Evolutionary conservation across 2,329 filamentous ascomycete genomes (phyloP).

Genomic region (Apiospora arundinis): DNA sequence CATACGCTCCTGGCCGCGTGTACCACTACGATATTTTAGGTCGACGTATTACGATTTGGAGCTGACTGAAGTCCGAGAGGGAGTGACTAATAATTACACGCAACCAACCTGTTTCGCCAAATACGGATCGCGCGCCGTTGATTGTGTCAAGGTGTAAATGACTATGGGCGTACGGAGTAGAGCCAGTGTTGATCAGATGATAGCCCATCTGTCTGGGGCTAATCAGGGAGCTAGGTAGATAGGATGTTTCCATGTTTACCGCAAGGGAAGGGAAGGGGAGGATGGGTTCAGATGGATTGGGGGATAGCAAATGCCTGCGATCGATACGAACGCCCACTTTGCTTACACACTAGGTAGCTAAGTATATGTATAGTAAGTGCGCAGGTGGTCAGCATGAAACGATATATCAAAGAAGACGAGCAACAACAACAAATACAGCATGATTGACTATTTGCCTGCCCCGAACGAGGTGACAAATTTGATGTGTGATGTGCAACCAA

Average conservation of each 20-base stretch:
- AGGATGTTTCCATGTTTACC: neutral
- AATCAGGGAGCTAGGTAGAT: neutral
- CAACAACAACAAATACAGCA: neutral
- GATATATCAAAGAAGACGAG: neutral
- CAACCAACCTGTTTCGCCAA: neutral
- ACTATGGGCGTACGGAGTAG: neutral
- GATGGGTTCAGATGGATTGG: neutral
- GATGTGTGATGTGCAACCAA: neutral
- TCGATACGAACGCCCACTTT: neutral
- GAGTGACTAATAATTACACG: constrained; percentile 12
- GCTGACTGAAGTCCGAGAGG: constrained; percentile 8
- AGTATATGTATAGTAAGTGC: no score
- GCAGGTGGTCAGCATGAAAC: neutral
- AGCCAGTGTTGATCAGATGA: neutral
- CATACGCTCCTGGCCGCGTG: neutral
- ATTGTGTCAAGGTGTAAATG: neutral
- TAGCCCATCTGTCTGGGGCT: neutral
- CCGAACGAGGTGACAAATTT: neutral
- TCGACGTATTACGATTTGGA: constrained; percentile 3
- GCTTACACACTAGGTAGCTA: no score
- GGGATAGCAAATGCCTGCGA: neutral
- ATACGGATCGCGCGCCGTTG: neutral
- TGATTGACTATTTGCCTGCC: constrained; percentile 1
- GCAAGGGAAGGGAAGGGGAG: neutral
- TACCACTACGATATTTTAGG: constrained; percentile 6